Percentiles rank a stretch among this genome's conserved stretches.
Conservation (phyloP, 2,329 filamentous ascomycete species). For the Metarhizium sp. region DNA sequence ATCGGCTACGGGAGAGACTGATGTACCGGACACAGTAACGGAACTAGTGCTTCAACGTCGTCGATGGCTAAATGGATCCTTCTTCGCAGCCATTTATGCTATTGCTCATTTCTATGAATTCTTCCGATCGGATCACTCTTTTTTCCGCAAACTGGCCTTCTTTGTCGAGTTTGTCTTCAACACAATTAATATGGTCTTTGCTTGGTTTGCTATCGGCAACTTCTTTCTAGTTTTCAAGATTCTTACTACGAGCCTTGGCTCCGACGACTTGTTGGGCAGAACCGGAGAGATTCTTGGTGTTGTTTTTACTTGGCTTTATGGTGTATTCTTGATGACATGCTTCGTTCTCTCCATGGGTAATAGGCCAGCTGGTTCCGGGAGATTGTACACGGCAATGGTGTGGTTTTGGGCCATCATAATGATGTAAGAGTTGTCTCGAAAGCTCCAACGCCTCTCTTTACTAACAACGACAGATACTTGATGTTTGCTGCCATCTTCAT, state of each 20-base stretch:
- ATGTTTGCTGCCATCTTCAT: constrained; percentile 95
- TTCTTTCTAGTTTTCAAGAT: constrained; percentile 99
- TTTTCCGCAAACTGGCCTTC: constrained; percentile 81
- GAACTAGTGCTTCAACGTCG: constrained; percentile 93
- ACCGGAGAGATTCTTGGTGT: constrained; percentile 75
- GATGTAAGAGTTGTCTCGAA: constrained; percentile 49
- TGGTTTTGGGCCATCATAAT: constrained; percentile 97
- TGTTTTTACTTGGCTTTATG: constrained; percentile 93
- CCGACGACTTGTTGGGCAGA: constrained; percentile 58
- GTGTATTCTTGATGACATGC: constrained; percentile 83
- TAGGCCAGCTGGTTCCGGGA: constrained; percentile 85
- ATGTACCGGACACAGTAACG: constrained; percentile 88
- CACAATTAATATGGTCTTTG: constrained; percentile 93
- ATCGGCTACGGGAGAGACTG: constrained; percentile 90
- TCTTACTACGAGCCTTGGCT: constrained; percentile 75
- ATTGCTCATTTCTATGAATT: constrained; percentile 94
- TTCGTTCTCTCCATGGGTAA: constrained; percentile 94
- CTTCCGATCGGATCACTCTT: constrained; percentile 84
- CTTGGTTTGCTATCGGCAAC: constrained; percentile 97
- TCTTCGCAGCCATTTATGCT: constrained; percentile 95
- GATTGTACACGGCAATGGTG: constrained; percentile 94
- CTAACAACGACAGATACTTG: constrained; percentile 52
- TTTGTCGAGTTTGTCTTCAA: constrained; percentile 91
- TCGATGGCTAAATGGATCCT: constrained; percentile 95
- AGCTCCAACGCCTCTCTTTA: background rate